These are phyloP conservation scores for Eucalyptus melliodora DNA, from an alignment of 345 rosid species.

Conservation along the genomic window DNA sequence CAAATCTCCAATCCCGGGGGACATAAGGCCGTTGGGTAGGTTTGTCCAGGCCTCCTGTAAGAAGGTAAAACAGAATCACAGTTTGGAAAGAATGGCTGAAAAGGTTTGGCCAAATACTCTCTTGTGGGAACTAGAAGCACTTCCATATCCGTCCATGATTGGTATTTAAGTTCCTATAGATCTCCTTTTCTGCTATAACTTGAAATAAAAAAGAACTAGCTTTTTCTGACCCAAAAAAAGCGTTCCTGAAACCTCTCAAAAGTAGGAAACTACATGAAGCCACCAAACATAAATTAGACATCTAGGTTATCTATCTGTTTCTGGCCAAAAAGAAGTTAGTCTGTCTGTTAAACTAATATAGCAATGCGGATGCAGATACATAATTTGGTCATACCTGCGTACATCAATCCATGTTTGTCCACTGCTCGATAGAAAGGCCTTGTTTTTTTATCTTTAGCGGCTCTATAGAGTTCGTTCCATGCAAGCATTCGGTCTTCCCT, in stretches of 20 bases:
- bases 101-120: background rate
- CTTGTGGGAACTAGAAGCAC: background rate
- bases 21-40: constrained; percentile 42
- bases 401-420: constrained; percentile 68
- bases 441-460: constrained; percentile 43
- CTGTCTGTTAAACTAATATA: background rate
- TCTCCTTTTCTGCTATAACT: background rate
- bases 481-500: constrained; percentile 48
- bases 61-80: background rate
- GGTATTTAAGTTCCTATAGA: background rate
- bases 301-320: background rate
- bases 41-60: constrained; percentile 78
- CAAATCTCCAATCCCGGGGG: constrained; percentile 86
- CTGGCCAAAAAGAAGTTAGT: background rate
- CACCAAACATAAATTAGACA: background rate
- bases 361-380: background rate
- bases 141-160: background rate
- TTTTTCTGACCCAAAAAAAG: background rate
- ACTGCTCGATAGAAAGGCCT: constrained; percentile 78
- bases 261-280: background rate
- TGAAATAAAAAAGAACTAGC: background rate
- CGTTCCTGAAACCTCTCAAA: background rate
- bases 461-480: constrained; percentile 68
- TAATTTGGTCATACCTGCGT: constrained; percentile 54
- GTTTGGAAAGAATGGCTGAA: background rate